Conservation (phyloP, 768 basidiomycete species). For the Artomyces pyxidatus region DNA sequence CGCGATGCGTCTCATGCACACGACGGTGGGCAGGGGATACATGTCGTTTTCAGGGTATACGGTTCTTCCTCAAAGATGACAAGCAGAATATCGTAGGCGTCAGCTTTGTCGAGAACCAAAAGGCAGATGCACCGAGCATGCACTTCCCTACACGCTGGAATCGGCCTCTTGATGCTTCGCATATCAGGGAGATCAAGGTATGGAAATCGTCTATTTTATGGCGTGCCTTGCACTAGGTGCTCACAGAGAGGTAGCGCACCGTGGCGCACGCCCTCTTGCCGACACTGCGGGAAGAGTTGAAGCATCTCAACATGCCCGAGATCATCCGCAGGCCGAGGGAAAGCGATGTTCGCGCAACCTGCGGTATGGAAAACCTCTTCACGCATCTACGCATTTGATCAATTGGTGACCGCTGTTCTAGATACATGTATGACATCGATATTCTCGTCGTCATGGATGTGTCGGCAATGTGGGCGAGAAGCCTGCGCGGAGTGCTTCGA, state of each 20-base stretch:
- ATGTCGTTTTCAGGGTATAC: slow-evolving; percentile 80
- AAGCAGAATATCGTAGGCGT: slow-evolving; percentile 54
- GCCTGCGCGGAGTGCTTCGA: slow-evolving; percentile 79
- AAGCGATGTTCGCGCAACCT: slow-evolving; percentile 76
- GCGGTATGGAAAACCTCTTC: slow-evolving; percentile 44
- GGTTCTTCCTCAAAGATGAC: slow-evolving; percentile 62
- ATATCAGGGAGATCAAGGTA: slow-evolving; percentile 59
- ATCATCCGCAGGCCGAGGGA: slow-evolving; percentile 71
- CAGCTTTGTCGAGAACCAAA: slow-evolving; percentile 60
- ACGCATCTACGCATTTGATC: not conserved
- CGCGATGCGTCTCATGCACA: slow-evolving; percentile 77
- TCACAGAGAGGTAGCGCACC: slow-evolving; percentile 37
- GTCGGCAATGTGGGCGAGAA: slow-evolving; percentile 84
- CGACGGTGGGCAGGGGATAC: slow-evolving; percentile 85
- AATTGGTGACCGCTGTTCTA: slow-evolving; percentile 25
- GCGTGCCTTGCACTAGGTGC: no score
- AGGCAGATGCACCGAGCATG: slow-evolving; percentile 51
- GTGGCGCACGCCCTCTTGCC: slow-evolving; percentile 65
- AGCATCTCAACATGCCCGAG: slow-evolving; percentile 46
- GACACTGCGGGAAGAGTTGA: slow-evolving; percentile 52
- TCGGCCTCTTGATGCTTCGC: slow-evolving; percentile 37
- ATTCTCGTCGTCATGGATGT: slow-evolving; percentile 87
- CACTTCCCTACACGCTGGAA: slow-evolving; percentile 66
- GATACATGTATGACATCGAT: slow-evolving; percentile 93
- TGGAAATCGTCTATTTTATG: not conserved